Base-by-base conservation (phyloP, 2,329 filamentous ascomycete genomes). In the Diplodia mutila region DNA sequence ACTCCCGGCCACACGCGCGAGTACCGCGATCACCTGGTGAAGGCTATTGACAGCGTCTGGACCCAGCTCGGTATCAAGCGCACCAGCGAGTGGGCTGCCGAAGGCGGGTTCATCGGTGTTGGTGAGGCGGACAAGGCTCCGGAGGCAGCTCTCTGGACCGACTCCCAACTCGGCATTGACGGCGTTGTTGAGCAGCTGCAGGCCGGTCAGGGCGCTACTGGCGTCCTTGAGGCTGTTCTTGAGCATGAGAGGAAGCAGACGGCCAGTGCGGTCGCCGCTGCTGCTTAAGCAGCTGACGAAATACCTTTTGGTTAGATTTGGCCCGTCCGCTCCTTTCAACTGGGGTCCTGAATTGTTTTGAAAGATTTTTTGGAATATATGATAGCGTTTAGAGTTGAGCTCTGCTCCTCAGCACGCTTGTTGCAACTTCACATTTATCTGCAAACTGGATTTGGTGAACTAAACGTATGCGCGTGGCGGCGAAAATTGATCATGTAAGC, bases 21-120 rank as follows among this genome's bases (percentile, higher is more conserved):
- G 73, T 93, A 91, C 81, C 92, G 93, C 70, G 91, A 96, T 71
- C 89, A 97, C 74, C 89, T 99, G 4, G 89, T 97, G 32, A 81
- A 89, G 69, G 93, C 94, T 5, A 82, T 99, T 39, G 92, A 97
- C 73, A 86, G 88, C 73, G 94, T 99, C 69, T 99, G 94, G 94
- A 87, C 85, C 57, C 88, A 94, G 75, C 87, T 99, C 2, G 89
- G 89, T 69, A 94, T 97, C 81, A 97, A 96, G 85, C 91, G 94
- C 74, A 97, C 94, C 32, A 92, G 90, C 68, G 91, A 97, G 75
- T 99, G 95, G 95, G 91, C 91, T 34, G 88, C 89, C 16, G 87
- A 95, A 76, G 95, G 95, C 55, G 95, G 95, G 8, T 97, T 98
- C 81, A 92, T 98, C 68, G 95, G 94, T 65, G 95, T 99, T 9